Evolutionary conservation across 495 filamentous ascomycete species (phyloP).

Genomic region (Xylaria telfairii): DNA sequence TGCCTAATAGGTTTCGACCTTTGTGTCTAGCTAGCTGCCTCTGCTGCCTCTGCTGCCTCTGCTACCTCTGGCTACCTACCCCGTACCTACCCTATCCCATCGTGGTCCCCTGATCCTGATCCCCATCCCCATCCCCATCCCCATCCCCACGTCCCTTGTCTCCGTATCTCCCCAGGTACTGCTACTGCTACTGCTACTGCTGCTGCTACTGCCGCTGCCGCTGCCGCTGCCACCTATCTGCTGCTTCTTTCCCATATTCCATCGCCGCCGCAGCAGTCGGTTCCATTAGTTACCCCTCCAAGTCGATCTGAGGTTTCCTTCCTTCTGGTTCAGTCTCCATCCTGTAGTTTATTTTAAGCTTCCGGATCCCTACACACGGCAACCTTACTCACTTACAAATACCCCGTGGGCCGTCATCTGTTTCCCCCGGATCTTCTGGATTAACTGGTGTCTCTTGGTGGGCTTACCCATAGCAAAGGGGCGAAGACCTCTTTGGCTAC

Average conservation of each 20-base stretch:
- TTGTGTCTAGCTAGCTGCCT: not conserved
- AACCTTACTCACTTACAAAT: conserved; percentile 9
- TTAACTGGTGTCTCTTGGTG: conserved; percentile 16
- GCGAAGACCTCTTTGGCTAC: conserved; percentile 16
- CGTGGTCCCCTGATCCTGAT: conserved; percentile 25
- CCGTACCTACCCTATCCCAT: conserved; percentile 17
- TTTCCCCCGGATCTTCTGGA: conserved; percentile 17
- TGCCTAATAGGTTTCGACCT: conserved; percentile 12
- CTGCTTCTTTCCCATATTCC: conserved; percentile 13
- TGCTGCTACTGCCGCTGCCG: too few relatives aligned
- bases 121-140: conserved; percentile 24
- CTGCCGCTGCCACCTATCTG: not conserved
- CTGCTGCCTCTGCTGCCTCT: too few relatives aligned
- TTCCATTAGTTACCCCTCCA: conserved; percentile 20
- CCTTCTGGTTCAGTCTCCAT: not conserved
- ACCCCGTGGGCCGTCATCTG: conserved; percentile 1
- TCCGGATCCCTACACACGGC: conserved; percentile 14
- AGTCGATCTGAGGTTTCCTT: not conserved
- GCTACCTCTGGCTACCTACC: too few relatives aligned
- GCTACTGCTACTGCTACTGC: not conserved
- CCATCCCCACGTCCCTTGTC: conserved; percentile 19
- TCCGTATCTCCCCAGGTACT: conserved; percentile 14
- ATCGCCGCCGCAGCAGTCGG: conserved; percentile 8
- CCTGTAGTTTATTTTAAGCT: conserved; percentile 16
- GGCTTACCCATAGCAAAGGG: conserved; percentile 19